Conservation (phyloP, 176 grass and related monocot genomes). For the Oryza glumipatula region DNA sequence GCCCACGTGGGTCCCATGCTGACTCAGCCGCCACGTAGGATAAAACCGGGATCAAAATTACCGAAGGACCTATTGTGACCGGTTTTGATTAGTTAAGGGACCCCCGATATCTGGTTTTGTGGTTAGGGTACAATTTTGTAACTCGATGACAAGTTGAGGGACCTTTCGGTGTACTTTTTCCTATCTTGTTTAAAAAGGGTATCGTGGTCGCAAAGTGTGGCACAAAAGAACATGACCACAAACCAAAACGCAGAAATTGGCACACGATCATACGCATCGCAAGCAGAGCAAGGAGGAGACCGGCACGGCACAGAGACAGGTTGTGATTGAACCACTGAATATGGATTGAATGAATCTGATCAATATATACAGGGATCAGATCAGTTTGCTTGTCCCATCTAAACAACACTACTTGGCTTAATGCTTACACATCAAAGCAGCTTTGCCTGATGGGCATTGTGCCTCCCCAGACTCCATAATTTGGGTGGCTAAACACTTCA, state of each 20-base stretch:
- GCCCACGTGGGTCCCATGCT: no score
- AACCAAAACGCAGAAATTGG: background rate
- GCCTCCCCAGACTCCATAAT: conserved; percentile 52
- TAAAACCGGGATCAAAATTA: no score
- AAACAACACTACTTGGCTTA: conserved; percentile 41
- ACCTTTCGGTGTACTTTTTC: no score
- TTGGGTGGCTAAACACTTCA: conserved; percentile 41
- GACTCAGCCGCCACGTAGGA: no score
- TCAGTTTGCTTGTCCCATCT: conserved; percentile 30
- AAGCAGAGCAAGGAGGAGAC: background rate
- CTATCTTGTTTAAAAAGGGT: no score
- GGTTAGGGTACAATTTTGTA: no score
- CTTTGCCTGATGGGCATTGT: conserved; percentile 26
- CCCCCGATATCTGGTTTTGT: no score
- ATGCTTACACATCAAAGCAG: conserved; percentile 52
- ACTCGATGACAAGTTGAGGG: no score
- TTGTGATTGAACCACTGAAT: conserved; percentile 45
- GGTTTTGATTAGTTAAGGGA: no score
- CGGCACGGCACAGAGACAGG: background rate
- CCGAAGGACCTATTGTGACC: no score
- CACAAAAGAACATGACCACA: background rate
- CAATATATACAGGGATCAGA: conserved; percentile 50
- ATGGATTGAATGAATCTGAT: conserved; percentile 59
- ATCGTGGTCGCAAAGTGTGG: background rate
- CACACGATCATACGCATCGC: background rate